A percentile compares a stretch with the other conserved stretches of the same genome.
Conservation (phyloP, 345 rosid species). For the Lagerstroemia speciosa region DNA sequence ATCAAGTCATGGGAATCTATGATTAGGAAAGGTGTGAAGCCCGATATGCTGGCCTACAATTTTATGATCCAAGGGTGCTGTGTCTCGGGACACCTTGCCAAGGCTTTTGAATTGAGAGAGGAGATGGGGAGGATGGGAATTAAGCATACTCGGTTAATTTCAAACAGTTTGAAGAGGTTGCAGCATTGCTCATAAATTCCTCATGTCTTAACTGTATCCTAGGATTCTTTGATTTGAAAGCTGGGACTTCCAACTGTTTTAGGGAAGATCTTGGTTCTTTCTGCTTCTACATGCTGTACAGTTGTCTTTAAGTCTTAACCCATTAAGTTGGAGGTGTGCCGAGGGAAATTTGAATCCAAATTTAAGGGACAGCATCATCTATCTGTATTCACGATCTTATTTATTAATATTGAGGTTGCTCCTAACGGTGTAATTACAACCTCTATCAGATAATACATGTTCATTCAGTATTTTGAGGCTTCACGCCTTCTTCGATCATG, state of each 20-base stretch:
- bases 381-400: background rate
- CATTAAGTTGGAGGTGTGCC: background rate
- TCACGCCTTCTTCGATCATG: background rate
- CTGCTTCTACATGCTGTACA: background rate
- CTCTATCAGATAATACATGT: background rate
- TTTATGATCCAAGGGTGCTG: slow-evolving; percentile 65
- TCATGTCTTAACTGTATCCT: background rate
- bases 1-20: slow-evolving; percentile 60
- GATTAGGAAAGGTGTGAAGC: slow-evolving; percentile 52
- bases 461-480: background rate
- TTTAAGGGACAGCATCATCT: background rate
- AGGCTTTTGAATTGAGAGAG: slow-evolving; percentile 53
- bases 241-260: background rate
- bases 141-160: slow-evolving; percentile 23
- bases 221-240: background rate
- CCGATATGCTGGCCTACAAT: slow-evolving; percentile 63
- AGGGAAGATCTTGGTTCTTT: background rate
- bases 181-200: background rate
- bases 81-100: slow-evolving; percentile 40
- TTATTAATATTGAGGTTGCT: background rate
- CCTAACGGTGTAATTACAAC: background rate
- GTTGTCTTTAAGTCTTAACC: background rate
- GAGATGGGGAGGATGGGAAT: slow-evolving; percentile 63
- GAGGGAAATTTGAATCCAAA: background rate
- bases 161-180: slow-evolving; percentile 1